A percentile compares a stretch with the other conserved stretches of the same genome.
These are phyloP conservation scores for Pichia sp. DNA, from an alignment of 1,139 yeast species.

Conservation along the genomic window DNA sequence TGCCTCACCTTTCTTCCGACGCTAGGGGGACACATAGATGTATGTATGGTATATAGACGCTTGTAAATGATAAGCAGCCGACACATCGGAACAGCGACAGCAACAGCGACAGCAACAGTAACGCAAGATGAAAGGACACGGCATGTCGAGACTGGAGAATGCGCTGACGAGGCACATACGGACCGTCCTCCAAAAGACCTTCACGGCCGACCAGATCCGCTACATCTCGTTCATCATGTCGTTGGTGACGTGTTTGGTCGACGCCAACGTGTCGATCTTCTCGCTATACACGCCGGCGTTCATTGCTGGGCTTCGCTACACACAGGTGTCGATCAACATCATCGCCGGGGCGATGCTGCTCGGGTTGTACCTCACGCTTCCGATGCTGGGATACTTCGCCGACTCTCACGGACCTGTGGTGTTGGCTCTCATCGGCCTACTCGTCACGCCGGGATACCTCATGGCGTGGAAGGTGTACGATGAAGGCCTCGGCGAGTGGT, in stretches of 20 bases:
- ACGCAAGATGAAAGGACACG: conserved; percentile 16
- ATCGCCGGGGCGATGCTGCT: conserved; percentile 72
- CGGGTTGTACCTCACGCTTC: conserved; percentile 84
- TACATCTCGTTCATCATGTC: conserved; percentile 38
- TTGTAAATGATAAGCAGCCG: not conserved
- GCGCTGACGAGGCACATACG: conserved; percentile 39
- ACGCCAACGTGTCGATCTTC: conserved; percentile 79
- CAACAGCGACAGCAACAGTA: not conserved
- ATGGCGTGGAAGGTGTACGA: conserved; percentile 41
- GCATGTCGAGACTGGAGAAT: conserved; percentile 36
- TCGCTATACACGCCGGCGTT: conserved; percentile 75
- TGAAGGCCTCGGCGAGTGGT: conserved; percentile 27
- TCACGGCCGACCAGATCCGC: conserved; percentile 32
- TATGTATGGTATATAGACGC: not conserved
- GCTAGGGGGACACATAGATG: not conserved
- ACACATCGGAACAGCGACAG: not conserved
- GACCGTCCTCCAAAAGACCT: conserved; percentile 28
- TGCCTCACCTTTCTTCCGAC: no score
- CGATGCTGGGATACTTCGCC: conserved; percentile 76
- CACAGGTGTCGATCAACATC: conserved; percentile 70
- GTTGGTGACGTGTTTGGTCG: conserved; percentile 57
- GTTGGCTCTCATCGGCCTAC: conserved; percentile 58
- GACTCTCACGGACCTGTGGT: conserved; percentile 83
- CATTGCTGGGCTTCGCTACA: conserved; percentile 52
- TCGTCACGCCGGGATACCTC: conserved; percentile 70